A percentile compares a stretch with the other conserved stretches of the same genome.
phyloP scores from a whole-genome alignment of 257 asterid genomes.

The Gentiana straminea region DNA sequence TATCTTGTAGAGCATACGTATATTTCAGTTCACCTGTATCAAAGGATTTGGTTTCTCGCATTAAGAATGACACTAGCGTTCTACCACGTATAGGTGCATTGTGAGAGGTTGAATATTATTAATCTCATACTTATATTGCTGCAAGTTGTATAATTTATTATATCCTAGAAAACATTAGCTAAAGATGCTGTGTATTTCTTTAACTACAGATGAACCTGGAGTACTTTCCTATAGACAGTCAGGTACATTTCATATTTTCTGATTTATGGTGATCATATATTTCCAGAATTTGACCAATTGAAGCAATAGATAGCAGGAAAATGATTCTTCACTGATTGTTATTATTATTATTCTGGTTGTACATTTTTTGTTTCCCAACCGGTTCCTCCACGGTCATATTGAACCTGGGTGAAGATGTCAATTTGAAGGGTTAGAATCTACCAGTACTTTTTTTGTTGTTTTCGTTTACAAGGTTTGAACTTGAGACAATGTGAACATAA shows the following conservation, averaged over 20 bases:
- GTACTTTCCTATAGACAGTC: constrained; percentile 78
- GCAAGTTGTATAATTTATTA: not conserved
- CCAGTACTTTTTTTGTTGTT: too few species aligned
- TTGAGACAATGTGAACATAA: too few species aligned
- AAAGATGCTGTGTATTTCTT: constrained; percentile 13
- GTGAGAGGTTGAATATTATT: constrained; percentile 49
- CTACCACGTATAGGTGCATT: constrained; percentile 95
- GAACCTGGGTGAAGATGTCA: too few species aligned
- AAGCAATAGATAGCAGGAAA: not conserved
- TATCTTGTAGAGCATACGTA: constrained; percentile 66
- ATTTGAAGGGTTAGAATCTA: too few species aligned
- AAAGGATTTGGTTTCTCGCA: constrained; percentile 65
- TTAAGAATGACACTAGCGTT: constrained; percentile 86
- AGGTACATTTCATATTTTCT: constrained; percentile 37
- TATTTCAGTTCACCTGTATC: constrained; percentile 81
- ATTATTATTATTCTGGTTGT: too few species aligned
- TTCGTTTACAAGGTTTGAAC: too few species aligned
- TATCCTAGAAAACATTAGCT: constrained; percentile 2
- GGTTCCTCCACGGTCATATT: too few species aligned
- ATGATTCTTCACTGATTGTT: too few species aligned
- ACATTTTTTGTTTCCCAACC: too few species aligned
- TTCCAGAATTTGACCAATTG: not conserved
- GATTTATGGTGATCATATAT: not conserved
- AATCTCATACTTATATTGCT: not conserved
- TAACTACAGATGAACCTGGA: constrained; percentile 86